Evolutionary conservation across 2,329 filamentous ascomycete species (phyloP).

Genomic region (Phialophora tarda): DNA sequence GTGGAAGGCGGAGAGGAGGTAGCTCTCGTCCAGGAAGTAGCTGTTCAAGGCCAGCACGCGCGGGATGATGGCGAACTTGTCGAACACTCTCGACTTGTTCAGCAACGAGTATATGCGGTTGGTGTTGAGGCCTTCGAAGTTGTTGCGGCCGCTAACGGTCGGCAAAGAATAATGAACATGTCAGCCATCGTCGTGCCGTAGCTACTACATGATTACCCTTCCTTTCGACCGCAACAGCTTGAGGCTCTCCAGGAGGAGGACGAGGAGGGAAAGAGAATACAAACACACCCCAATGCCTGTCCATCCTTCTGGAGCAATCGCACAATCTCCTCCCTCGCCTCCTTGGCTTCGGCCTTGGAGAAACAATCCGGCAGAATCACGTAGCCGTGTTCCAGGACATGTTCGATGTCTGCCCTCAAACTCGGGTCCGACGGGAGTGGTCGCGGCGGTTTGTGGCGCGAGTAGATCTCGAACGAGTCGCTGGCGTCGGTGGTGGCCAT

Average conservation of each 20-base stretch:
- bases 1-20: constrained; percentile 46
- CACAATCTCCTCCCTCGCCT: constrained; percentile 43
- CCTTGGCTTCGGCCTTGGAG: constrained; percentile 43
- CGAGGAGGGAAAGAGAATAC: not conserved
- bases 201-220: too few relatives aligned
- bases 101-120: constrained; percentile 49
- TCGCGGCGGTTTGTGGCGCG: constrained; percentile 8
- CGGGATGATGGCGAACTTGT: constrained; percentile 47
- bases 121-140: constrained; percentile 49
- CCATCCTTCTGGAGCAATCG: constrained; percentile 43
- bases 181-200: not conserved
- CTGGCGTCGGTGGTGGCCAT: not conserved
- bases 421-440: constrained; percentile 37
- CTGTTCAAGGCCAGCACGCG: constrained; percentile 49
- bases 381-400: constrained; percentile 46
- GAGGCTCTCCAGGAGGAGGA: too few relatives aligned
- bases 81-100: constrained; percentile 49
- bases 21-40: constrained; percentile 48
- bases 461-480: constrained; percentile 27
- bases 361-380: constrained; percentile 46
- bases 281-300: not conserved
- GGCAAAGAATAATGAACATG: not conserved
- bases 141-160: constrained; percentile 43
- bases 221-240: too few relatives aligned
- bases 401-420: constrained; percentile 41